phyloP scores from a whole-genome alignment of 768 basidiomycete genomes.

The Tylopilus sp. region DNA sequence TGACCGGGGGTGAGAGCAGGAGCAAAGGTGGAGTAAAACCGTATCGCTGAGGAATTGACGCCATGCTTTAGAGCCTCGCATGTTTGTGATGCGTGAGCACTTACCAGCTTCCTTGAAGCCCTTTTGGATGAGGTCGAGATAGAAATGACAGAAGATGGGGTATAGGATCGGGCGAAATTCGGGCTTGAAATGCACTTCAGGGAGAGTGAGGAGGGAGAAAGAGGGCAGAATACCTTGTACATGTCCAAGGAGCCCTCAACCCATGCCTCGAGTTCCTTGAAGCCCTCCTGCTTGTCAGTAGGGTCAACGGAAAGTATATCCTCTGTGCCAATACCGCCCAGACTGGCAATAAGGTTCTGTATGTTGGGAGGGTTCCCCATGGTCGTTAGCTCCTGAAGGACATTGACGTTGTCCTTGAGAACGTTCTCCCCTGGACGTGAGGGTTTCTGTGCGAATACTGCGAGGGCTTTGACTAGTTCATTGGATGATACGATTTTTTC shows the following conservation, averaged over 20 bases:
- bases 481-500: slow-evolving; percentile 42
- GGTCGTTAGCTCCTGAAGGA: slow-evolving; percentile 63
- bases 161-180: slow-evolving; percentile 92
- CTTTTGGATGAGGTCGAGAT: slow-evolving; percentile 87
- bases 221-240: slow-evolving; percentile 64
- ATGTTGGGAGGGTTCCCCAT: slow-evolving; percentile 71
- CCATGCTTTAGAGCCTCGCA: slow-evolving; percentile 5
- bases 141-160: slow-evolving; percentile 97
- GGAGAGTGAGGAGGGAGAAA: not conserved
- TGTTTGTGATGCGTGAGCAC: slow-evolving; percentile 22
- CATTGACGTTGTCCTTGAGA: slow-evolving; percentile 61
- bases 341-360: slow-evolving; percentile 71
- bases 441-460: slow-evolving; percentile 69
- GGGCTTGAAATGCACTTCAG: slow-evolving; percentile 50
- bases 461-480: slow-evolving; percentile 54
- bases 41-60: slow-evolving; percentile 49
- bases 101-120: slow-evolving; percentile 88
- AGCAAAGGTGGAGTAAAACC: slow-evolving; percentile 73
- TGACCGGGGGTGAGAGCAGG: slow-evolving; percentile 64
- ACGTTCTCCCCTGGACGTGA: slow-evolving; percentile 66
- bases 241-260: slow-evolving; percentile 89
- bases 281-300: slow-evolving; percentile 82
- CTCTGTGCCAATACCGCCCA: slow-evolving; percentile 77
- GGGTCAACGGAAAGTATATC: slow-evolving; percentile 80
- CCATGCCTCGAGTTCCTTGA: slow-evolving; percentile 82